These are phyloP conservation scores for Penicillium nucicola DNA, from an alignment of 495 filamentous ascomycete genomes.

Conservation along the genomic window DNA sequence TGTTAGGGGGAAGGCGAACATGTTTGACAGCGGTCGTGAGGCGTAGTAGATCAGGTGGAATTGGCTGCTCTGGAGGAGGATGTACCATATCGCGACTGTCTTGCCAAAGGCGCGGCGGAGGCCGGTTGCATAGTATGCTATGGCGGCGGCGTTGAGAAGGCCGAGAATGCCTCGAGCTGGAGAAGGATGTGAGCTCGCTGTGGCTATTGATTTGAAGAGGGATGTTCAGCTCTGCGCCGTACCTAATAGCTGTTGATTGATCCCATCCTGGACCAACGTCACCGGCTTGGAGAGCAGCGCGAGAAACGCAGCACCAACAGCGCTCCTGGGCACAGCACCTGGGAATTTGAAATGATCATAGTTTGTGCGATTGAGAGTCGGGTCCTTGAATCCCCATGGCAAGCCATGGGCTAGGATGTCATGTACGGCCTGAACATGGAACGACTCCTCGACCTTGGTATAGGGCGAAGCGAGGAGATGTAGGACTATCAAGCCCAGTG, in stretches of 20 bases:
- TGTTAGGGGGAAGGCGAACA: slow-evolving; percentile 86
- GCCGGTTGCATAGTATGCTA: slow-evolving; percentile 61
- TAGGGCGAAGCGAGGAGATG: slow-evolving; percentile 82
- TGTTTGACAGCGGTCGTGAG: slow-evolving; percentile 88
- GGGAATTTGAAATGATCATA: slow-evolving; percentile 95
- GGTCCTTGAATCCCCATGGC: slow-evolving; percentile 48
- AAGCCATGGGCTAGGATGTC: slow-evolving; percentile 82
- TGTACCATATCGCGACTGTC: slow-evolving; percentile 74
- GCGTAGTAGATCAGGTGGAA: slow-evolving; percentile 96
- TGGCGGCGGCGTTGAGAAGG: slow-evolving; percentile 65
- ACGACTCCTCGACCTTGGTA: slow-evolving; percentile 98
- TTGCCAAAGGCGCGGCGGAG: slow-evolving; percentile 68
- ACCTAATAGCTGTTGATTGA: slow-evolving; percentile 55
- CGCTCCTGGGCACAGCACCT: slow-evolving; percentile 86
- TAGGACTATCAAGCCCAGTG: slow-evolving; percentile 59
- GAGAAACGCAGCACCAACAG: slow-evolving; percentile 73
- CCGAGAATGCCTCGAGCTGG: slow-evolving; percentile 77
- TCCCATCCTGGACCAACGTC: slow-evolving; percentile 37
- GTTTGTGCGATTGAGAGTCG: slow-evolving; percentile 38
- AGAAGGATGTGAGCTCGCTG: neutral
- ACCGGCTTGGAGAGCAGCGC: slow-evolving; percentile 66
- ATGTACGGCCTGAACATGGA: slow-evolving; percentile 93
- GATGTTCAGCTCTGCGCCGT: neutral
- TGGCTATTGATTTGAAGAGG: too few species aligned
- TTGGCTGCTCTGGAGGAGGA: slow-evolving; percentile 76